Evolutionary conservation across 768 basidiomycete species (phyloP).

Genomic region (Pisolithus microcarpus): DNA sequence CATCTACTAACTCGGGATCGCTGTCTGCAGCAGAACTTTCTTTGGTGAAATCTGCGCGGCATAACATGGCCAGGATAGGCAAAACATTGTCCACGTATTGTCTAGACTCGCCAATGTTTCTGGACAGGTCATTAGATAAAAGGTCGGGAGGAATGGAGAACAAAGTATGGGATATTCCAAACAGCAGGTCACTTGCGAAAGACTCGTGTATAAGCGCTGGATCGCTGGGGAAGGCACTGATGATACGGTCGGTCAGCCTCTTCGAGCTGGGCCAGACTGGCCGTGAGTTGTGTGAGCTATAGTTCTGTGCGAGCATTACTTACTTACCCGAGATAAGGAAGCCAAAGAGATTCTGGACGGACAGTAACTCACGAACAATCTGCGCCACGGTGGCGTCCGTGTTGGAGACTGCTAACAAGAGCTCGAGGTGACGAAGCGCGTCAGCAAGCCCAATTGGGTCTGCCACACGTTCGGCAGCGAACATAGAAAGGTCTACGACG

Average conservation of each 20-base stretch:
- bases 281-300: neutral
- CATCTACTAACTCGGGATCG: constrained; percentile 1
- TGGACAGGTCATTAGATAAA: constrained; percentile 6
- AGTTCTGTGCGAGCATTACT: neutral
- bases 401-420: constrained; percentile 21
- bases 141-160: constrained; percentile 16
- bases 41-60: constrained; percentile 7
- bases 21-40: neutral
- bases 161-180: constrained; percentile 18
- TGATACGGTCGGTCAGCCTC: constrained; percentile 21
- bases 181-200: constrained; percentile 15
- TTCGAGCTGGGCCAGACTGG: constrained; percentile 11
- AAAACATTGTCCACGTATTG: constrained; percentile 18
- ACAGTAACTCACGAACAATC: constrained; percentile 23
- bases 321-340: constrained; percentile 24
- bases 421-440: constrained; percentile 12
- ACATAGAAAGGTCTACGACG: constrained; percentile 11
- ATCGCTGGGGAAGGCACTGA: constrained; percentile 27
- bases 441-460: constrained; percentile 12
- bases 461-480: constrained; percentile 14
- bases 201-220: constrained; percentile 18
- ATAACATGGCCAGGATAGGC: constrained; percentile 14
- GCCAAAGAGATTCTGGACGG: constrained; percentile 20
- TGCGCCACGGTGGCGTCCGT: constrained; percentile 9
- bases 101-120: constrained; percentile 14